phyloP scores from a whole-genome alignment of 495 filamentous ascomycete genomes.

The Penicillium bialowiezense region DNA sequence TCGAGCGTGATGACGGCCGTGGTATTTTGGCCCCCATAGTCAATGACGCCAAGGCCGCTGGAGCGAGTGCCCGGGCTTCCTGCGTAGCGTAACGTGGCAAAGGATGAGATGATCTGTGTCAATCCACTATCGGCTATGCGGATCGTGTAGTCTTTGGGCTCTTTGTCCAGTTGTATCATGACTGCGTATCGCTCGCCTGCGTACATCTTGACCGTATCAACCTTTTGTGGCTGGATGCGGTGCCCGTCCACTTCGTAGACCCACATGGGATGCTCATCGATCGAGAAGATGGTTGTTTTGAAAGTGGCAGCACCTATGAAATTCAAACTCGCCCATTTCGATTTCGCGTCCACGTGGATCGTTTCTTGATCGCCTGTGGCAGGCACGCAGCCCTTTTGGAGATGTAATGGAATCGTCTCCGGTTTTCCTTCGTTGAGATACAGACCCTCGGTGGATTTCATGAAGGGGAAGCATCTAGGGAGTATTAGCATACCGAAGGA shows the following conservation, averaged over 20 bases:
- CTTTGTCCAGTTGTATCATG: constrained; percentile 32
- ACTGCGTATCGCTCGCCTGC: constrained; percentile 30
- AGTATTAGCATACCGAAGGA: neutral
- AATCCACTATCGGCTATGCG: constrained; percentile 22
- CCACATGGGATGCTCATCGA: constrained; percentile 34
- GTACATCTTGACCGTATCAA: constrained; percentile 21
- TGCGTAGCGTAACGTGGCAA: constrained; percentile 27
- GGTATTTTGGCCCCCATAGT: constrained; percentile 31
- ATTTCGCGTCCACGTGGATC: constrained; percentile 26
- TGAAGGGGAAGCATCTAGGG: neutral
- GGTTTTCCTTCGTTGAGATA: constrained; percentile 10
- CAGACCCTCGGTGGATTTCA: constrained; percentile 10
- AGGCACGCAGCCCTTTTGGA: constrained; percentile 33
- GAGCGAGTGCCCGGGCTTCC: constrained; percentile 2
- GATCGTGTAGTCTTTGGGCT: constrained; percentile 26
- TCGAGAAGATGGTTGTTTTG: constrained; percentile 33
- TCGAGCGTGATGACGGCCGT: constrained; percentile 29
- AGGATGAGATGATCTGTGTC: constrained; percentile 30
- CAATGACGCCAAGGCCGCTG: constrained; percentile 29
- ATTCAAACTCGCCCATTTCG: constrained; percentile 44
- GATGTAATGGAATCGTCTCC: constrained; percentile 29
- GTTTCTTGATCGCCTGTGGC: constrained; percentile 27
- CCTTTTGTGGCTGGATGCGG: constrained; percentile 26
- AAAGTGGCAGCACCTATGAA: constrained; percentile 39
- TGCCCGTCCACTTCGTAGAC: constrained; percentile 36